Evolutionary conservation across 2,329 filamentous ascomycete species (phyloP).

Genomic region (Phaeosphaeria sp.): DNA sequence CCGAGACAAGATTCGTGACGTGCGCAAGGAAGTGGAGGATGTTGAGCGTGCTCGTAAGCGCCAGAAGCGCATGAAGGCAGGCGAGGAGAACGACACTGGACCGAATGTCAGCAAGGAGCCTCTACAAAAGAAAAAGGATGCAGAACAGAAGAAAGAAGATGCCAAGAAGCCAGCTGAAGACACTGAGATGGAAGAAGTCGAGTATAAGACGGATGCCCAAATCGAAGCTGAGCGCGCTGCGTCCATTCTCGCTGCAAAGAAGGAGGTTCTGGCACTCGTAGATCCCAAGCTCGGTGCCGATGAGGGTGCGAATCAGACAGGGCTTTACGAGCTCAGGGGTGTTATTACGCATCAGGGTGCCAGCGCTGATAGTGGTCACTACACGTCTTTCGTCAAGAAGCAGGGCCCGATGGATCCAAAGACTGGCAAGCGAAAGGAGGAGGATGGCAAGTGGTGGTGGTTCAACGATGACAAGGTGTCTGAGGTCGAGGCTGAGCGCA

Average conservation of each 20-base stretch:
- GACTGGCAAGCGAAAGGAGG: conserved; percentile 77
- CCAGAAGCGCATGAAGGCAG: conserved; percentile 73
- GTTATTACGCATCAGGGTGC: conserved; percentile 97
- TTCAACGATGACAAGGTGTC: conserved; percentile 98
- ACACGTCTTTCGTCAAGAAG: conserved; percentile 98
- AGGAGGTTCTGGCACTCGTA: conserved; percentile 82
- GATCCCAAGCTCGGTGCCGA: conserved; percentile 76
- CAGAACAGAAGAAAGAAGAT: conserved; percentile 52
- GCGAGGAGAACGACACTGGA: conserved; percentile 58
- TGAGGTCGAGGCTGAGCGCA: conserved; percentile 90
- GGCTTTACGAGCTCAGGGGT: conserved; percentile 91
- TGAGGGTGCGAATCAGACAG: conserved; percentile 87
- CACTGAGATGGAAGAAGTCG: conserved; percentile 72
- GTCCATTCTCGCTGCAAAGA: conserved; percentile 79
- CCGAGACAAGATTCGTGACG: conserved; percentile 93
- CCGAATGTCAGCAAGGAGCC: conserved; percentile 57
- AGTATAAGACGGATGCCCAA: conserved; percentile 92
- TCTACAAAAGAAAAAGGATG: conserved; percentile 58
- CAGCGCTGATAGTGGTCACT: conserved; percentile 96
- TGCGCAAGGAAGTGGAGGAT: conserved; percentile 94
- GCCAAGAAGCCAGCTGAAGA: conserved; percentile 64
- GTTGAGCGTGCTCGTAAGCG: conserved; percentile 90
- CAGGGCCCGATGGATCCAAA: conserved; percentile 72
- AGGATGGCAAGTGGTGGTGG: conserved; percentile 99
- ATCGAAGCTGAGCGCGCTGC: conserved; percentile 84